Evolutionary conservation across 352 stramenopile species (phyloP), one percentile per base, ranked within the genome.

Genomic region (Elongisporangium prolatum): DNA sequence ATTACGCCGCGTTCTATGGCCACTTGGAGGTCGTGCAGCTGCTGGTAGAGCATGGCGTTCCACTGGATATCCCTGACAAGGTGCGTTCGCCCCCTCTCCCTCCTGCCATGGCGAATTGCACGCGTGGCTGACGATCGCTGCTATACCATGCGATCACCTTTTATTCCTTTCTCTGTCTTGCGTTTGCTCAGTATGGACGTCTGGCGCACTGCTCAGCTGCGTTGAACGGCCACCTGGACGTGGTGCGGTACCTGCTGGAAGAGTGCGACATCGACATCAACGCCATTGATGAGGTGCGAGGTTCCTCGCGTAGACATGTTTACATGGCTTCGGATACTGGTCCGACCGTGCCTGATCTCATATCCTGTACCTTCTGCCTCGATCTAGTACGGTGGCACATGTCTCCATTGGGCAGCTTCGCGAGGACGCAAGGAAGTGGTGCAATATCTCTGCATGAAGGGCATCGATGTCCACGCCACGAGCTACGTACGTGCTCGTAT

Each of bases 211-310:
- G 83, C 66, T 90, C 82, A 1, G 86, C 84, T 11, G 86, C 86
- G 18, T 88, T 95, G 18, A 95, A 95, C 50, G 86, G 86, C 17
- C 86, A 95, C 48, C 71, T 95, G 68, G 86, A 95, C 51, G 86
- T 95, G 14, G 82, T 95, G 25, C 50, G 72, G 59, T 95, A 91
- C 59, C 56, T 95, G 25, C 55, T 95, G 58, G 86, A 95, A 48
- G 86, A 95, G 50, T 93, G 84, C 53, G 69, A 65, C 10, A 91
- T 95, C 56, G 83, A 95, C 56, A 93, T 95, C 54, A 95, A 95
- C 58, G 78, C 84, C 55, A 89, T 93, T 50, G 86, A 95, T 25
- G 86, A 95, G 75, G 84, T 92, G n/a, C n/a, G 17, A 38, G 28
- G 13, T 38, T 9, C 28, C 4, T 38, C 10, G 34, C 34, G 34